Conservation (phyloP, 768 basidiomycete genomes). For the Tremella mesenterica region DNA sequence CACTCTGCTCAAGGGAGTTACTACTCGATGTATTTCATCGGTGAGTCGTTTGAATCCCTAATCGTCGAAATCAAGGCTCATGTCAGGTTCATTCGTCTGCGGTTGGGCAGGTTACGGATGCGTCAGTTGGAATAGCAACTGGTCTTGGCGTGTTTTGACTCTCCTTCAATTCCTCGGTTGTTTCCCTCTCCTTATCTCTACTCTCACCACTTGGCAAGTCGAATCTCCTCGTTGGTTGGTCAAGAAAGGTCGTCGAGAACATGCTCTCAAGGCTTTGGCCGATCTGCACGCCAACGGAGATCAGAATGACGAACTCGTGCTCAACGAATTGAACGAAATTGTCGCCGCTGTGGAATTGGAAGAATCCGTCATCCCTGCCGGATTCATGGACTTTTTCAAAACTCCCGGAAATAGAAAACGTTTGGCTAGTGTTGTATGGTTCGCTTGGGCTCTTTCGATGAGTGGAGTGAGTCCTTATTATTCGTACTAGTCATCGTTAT, state of each 20-base stretch:
- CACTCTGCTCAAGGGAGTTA: background rate
- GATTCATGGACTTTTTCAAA: slow-evolving; percentile 52
- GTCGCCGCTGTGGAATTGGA: slow-evolving; percentile 53
- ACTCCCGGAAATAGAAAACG: slow-evolving; percentile 55
- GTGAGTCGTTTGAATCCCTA: too few species aligned
- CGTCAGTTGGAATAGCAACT: slow-evolving; percentile 14
- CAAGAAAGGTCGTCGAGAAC: background rate
- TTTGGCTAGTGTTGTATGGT: background rate
- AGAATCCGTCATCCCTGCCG: background rate
- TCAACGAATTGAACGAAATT: slow-evolving; percentile 51
- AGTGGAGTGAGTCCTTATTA: background rate
- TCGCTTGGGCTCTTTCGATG: slow-evolving; percentile 3
- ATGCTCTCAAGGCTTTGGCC: background rate
- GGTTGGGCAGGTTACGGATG: slow-evolving; percentile 13
- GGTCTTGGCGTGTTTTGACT: slow-evolving; percentile 55
- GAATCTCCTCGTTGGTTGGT: slow-evolving; percentile 19
- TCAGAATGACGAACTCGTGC: slow-evolving; percentile 48
- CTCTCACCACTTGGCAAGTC: slow-evolving; percentile 51
- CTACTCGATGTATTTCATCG: slow-evolving; percentile 10
- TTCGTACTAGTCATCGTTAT: background rate
- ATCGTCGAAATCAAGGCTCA: too few species aligned
- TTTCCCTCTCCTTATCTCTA: slow-evolving; percentile 47
- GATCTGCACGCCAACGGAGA: slow-evolving; percentile 4
- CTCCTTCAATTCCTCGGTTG: slow-evolving; percentile 24
- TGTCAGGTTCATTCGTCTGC: slow-evolving; percentile 4